Percentiles rank a stretch among this genome's conserved stretches.
These are phyloP conservation scores for Golubevia sp. DNA, from an alignment of 1,284 basidiomycete species.

Conservation along the genomic window DNA sequence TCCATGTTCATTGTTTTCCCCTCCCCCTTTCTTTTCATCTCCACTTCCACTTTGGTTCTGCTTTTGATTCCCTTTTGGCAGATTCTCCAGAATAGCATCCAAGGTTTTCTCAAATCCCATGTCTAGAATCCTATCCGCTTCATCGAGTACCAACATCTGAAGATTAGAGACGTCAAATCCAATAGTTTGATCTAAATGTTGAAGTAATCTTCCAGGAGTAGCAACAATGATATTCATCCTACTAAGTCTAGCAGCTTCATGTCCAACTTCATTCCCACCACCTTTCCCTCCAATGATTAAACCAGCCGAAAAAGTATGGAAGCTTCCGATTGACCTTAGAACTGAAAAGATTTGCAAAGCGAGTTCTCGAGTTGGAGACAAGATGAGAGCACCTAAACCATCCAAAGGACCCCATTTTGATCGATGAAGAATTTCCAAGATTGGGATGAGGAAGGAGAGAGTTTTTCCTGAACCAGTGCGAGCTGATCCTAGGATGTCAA, in stretches of 20 bases:
- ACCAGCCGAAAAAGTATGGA: constrained; percentile 90
- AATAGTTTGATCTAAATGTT: constrained; percentile 97
- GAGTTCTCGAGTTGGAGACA: constrained; percentile 92
- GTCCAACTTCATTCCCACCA: too few relatives aligned
- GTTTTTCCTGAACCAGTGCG: constrained; percentile 83
- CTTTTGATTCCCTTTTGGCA: constrained; percentile 57
- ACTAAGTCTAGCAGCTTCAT: constrained; percentile 66
- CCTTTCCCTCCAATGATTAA: constrained; percentile 82
- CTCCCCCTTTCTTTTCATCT: too few relatives aligned
- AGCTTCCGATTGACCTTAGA: constrained; percentile 84
- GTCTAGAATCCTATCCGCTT: constrained; percentile 94
- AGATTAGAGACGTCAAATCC: constrained; percentile 90
- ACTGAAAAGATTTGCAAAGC: constrained; percentile 98
- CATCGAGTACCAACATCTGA: constrained; percentile 92
- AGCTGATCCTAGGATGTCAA: constrained; percentile 72
- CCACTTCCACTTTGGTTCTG: too few relatives aligned
- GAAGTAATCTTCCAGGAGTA: constrained; percentile 89
- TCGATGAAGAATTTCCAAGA: constrained; percentile 76
- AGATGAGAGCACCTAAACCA: constrained; percentile 87
- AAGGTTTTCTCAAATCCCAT: constrained; percentile 92
- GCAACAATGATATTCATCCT: constrained; percentile 98
- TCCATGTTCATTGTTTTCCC: too few relatives aligned
- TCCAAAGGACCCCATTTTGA: constrained; percentile 79
- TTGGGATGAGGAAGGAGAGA: constrained; percentile 77
- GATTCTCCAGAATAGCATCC: constrained; percentile 85